phyloP scores from a whole-genome alignment of 768 basidiomycete genomes.

The Termitomyces sp. region DNA sequence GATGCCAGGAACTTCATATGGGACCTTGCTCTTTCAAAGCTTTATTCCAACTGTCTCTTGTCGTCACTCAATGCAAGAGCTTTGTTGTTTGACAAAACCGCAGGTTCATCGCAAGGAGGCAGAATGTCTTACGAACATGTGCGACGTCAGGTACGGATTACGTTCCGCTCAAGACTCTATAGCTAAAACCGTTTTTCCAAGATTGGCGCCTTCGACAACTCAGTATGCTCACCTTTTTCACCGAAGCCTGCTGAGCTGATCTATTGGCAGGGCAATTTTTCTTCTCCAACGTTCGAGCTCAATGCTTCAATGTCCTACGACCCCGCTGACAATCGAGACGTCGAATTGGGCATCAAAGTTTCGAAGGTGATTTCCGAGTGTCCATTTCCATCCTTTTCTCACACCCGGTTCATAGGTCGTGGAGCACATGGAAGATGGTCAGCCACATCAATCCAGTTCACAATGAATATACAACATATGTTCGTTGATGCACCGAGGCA shows the following conservation, averaged over 20 bases:
- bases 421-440: constrained; percentile 5
- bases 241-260: too few species aligned
- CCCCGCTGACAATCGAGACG: constrained; percentile 1
- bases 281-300: too few species aligned
- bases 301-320: too few species aligned
- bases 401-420: not conserved
- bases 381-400: not conserved
- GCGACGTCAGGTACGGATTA: not conserved
- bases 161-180: too few species aligned
- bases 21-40: constrained; percentile 26
- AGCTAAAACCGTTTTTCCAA: too few species aligned
- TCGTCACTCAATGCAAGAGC: constrained; percentile 42
- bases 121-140: not conserved
- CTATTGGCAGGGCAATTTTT: too few species aligned
- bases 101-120: not conserved
- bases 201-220: too few species aligned
- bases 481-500: too few species aligned
- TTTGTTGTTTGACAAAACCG: constrained; percentile 21
- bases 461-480: not conserved
- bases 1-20: constrained; percentile 25
- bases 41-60: constrained; percentile 42
- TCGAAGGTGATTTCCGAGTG: not conserved
- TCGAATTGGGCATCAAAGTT: constrained; percentile 8
- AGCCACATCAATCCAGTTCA: not conserved
- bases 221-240: too few species aligned